Percentiles rank a stretch among this genome's conserved stretches.
These are phyloP conservation scores for Geotrichum candidum DNA, from an alignment of 1,139 yeast genomes.

Conservation along the genomic window DNA sequence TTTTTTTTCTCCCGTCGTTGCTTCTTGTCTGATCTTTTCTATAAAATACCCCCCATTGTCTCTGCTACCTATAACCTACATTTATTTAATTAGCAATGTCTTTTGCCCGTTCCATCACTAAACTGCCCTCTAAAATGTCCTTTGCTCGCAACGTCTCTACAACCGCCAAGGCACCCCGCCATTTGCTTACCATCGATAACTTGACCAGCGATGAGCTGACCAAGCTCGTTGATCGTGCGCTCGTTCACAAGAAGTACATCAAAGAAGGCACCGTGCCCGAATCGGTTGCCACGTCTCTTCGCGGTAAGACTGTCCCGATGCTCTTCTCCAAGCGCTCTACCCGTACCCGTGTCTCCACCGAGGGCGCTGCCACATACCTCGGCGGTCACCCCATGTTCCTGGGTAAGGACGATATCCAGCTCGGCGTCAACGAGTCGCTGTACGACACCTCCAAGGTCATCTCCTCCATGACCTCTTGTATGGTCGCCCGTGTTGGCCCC, in stretches of 20 bases:
- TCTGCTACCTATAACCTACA: background rate
- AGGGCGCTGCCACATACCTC: slow-evolving; percentile 87
- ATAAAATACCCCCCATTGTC: background rate
- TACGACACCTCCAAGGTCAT: slow-evolving; percentile 85
- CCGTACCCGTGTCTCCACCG: slow-evolving; percentile 88
- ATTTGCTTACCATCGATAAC: slow-evolving; percentile 73
- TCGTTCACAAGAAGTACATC: slow-evolving; percentile 30
- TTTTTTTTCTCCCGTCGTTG: background rate
- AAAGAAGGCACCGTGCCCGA: slow-evolving; percentile 27
- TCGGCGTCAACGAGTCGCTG: slow-evolving; percentile 86
- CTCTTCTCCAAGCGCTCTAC: slow-evolving; percentile 88
- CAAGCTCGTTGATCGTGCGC: slow-evolving; percentile 48
- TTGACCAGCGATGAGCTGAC: slow-evolving; percentile 63
- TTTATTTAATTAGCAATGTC: background rate
- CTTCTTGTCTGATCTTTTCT: background rate
- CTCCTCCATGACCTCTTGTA: slow-evolving; percentile 90
- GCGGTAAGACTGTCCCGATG: slow-evolving; percentile 78
- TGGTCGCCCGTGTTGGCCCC: slow-evolving; percentile 89
- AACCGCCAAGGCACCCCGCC: slow-evolving; percentile 41
- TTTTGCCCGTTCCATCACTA: slow-evolving; percentile 2
- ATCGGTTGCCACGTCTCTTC: slow-evolving; percentile 33
- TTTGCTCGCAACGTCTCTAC: background rate
- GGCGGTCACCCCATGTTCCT: slow-evolving; percentile 97
- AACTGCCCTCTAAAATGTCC: background rate
- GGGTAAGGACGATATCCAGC: slow-evolving; percentile 92